Evolutionary conservation across 495 filamentous ascomycete genomes (phyloP), one percentile per base, ranked within the genome.

Genomic region (Podospora appendiculata): DNA sequence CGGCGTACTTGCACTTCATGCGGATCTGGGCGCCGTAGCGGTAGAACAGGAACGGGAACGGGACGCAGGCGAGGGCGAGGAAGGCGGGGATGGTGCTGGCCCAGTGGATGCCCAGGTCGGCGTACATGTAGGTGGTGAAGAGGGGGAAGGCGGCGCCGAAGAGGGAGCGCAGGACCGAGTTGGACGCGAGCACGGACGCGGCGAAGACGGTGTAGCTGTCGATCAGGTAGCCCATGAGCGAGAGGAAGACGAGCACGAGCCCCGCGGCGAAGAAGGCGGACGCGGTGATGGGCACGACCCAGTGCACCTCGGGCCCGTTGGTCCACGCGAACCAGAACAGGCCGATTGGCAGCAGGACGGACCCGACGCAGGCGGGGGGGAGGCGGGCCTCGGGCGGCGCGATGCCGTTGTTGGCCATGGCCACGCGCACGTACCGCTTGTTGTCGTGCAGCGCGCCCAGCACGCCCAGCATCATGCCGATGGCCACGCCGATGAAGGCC

Each of bases 81-180:
- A 92, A 91, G 0, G 86, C 89, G 0, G 87, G 87, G 45, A 94
- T 76, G 1, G 79, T 80, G 14, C 79, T 84, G 4, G 87, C 89
- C 89, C 88, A 91, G 72, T 91, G 86, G 53, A 86, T 83, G 52
- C 88, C 88, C 1, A 95, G 78, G 61, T 82, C 73, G 6, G 72
- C 35, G 65, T 88, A 93, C 85, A 93, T 87, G 51, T 85, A 58
- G 0, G 77, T 80, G 4, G 88, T 92, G 74, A 95, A 93, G 0
- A 95, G 74, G 2, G 89, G 89, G 72, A 95, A 93, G 0, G 79
- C 85, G n/a, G 87, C 85, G 59, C 89, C 89, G 62, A 92, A 90
- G 14, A 74, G 56, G 1, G 70, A 75, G 19, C 76, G 70, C 40
- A 92, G 68, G 4, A 91, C 81, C 13, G 83, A 77, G 67, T 88